Evolutionary conservation across 2,329 filamentous ascomycete species (phyloP), one percentile per base, ranked within the genome.

Genomic region (Calonectria naviculata): DNA sequence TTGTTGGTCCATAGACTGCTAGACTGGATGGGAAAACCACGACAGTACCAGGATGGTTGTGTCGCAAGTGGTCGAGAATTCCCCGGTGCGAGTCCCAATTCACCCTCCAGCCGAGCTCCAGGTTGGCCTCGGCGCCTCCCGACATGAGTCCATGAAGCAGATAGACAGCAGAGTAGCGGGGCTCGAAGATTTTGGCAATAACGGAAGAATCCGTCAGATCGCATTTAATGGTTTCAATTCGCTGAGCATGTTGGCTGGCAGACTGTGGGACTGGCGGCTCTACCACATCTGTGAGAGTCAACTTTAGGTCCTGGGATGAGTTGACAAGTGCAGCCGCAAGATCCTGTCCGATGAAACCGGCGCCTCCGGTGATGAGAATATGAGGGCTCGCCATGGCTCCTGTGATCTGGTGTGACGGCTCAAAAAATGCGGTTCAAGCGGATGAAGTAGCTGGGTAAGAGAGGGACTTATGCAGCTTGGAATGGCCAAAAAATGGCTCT

Each of bases 81-180:
- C 81, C 80, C 24, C 87, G 84, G 4, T 89, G 89, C 7, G 87
- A 87, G 71, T 90, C 89, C 60, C 90, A 84, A 76, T 91, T 91
- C 60, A 91, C 89, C 47, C 82, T 85, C 76, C 89, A 84, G 1
- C 89, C 65, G 84, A 86, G 75, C 84, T 89, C 78, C 84, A 90
- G 81, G 52, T 91, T 89, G 36, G 87, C 88, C 81, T 92, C 90
- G 9, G 89, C 87, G 19, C 89, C 90, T 29, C 87, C 87, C 0
- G 89, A 91, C 90, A 92, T 92, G 80, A 91, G 89, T 58, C 90
- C 90, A 76, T 92, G 90, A 71, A 92, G 88, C 54, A 90, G 85
- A 78, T 89, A 92, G 54, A 89, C 85, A 21, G 85, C 84, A 41
- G 86, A 83, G 36, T 87, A 82, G 3, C 71, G 71, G 0, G 74